Evolutionary conservation across 2,329 filamentous ascomycete species (phyloP), one percentile per base, ranked within the genome.

Genomic region (Cladosporium sp.): DNA sequence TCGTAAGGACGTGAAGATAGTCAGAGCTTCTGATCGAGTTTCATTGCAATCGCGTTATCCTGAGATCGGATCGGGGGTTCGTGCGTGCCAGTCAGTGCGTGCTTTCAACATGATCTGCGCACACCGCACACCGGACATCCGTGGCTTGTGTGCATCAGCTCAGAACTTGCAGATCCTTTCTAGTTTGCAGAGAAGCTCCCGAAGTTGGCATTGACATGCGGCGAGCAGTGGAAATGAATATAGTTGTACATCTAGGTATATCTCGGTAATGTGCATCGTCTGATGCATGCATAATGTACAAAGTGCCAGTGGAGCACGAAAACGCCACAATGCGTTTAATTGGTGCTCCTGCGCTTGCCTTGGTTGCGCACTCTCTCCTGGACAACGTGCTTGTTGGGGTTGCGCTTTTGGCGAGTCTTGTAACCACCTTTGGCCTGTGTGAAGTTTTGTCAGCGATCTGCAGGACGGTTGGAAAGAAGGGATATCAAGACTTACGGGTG

Each of bases 351-450:
- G 75, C 93, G 88, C 84, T 94, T 96, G 80, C 94, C 94, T 80
- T 96, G 90, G 82, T 97, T 98, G 74, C 95, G 89, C 65, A 87
- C 86, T 73, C 93, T 88, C 67, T 93, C 86, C 69, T 90, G 87
- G 57, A 98, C 92, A 69, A 99, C 91, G 82, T 90, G 93, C 78
- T 91, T 95, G 84, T 98, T 97, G 80, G 90, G 81, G 78, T 97
- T 97, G 80, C 89, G 86, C 83, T 91, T 96, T 73, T 88, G 88
- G 71, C 94, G 88, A 56, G 94, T 97, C 86, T 97, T 98, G 87
- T 90, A 97, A 69, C 91, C 91, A 78, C 89, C 88, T 85, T 94
- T 94, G 79, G 91, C 86, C 78, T 81, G 66, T 46, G 33, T 14
- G 6, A 50, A 44, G n/a, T 46, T 69, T 5, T 33, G 29, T 55